Evolutionary conservation across 2,329 filamentous ascomycete species (phyloP), one percentile per base, ranked within the genome.

Genomic region (Ceratocystis destructans): DNA sequence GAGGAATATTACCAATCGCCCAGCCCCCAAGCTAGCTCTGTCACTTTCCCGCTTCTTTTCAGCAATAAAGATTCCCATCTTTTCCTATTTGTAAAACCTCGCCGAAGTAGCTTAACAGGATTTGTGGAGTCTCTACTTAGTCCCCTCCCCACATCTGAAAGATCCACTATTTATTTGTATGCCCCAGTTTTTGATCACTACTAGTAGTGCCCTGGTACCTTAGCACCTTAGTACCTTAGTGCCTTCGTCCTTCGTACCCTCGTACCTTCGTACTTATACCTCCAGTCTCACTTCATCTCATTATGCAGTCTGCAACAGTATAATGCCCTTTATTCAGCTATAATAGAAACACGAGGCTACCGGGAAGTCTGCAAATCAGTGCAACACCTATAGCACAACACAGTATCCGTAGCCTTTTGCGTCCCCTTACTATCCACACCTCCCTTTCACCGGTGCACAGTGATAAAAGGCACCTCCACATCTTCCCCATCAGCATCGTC

Each of bases 381-480:
- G 46, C 17, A 20, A 41, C 10, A 15, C 12, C 3, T 8, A 37
- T 37, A 37, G 33, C 33, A 37, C 33, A 37, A 10, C 33, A 37
- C 33, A 37, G 8, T 37, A 37, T 37, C 37, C 12, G 37, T 41
- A 41, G 37, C 12, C n/a, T 53, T 20, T 53, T 20, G 22, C 48
- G 3, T 53, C 22, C n/a, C 48, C n/a, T 25, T 10, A n/a, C 48
- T 17, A 53, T 28, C 20, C 8, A 10, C 20, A 10, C n/a, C 20
- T 7, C 46, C 31, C 28, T 64, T 57, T 20, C 12, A 57, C 48
- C 66, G 64, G 61, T 66, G 93, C 70, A 96, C 85, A 85, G 93
- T 96, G 72, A 97, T 90, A 75, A 96, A 97, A 3, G 94, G 94
- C 70, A 97, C 88, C 77, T 99, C 94, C 1, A 97, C 93, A 75